These are phyloP conservation scores for Phytophthora capsici DNA, from an alignment of 352 stramenopile species.

Conservation along the genomic window DNA sequence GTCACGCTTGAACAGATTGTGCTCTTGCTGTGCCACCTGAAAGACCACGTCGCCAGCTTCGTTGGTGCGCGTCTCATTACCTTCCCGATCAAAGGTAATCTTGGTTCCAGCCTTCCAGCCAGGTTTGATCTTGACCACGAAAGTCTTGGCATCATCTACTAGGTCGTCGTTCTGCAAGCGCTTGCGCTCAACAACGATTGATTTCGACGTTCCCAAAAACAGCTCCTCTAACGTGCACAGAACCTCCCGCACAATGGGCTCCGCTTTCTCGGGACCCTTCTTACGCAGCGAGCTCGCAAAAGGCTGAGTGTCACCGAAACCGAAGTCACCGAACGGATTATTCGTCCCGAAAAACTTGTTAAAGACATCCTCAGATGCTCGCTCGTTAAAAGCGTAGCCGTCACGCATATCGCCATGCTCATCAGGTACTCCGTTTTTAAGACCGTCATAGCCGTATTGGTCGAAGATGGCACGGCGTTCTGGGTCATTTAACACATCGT, in stretches of 20 bases:
- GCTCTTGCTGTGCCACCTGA: constrained; percentile 84
- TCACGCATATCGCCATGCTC: constrained; percentile 79
- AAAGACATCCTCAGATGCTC: constrained; percentile 92
- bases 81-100: constrained; percentile 95
- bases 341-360: constrained; percentile 92
- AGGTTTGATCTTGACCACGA: constrained; percentile 91
- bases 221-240: constrained; percentile 92
- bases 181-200: constrained; percentile 83
- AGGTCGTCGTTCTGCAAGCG: constrained; percentile 79
- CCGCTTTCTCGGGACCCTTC: constrained; percentile 70
- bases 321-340: constrained; percentile 93
- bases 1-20: constrained; percentile 91
- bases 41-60: constrained; percentile 96
- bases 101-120: constrained; percentile 95
- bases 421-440: constrained; percentile 90
- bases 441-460: constrained; percentile 93
- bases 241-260: constrained; percentile 75
- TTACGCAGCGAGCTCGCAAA: constrained; percentile 85
- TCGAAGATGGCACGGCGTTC: constrained; percentile 94
- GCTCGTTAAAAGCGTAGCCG: constrained; percentile 91
- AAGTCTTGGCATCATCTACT: constrained; percentile 81
- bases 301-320: constrained; percentile 86
- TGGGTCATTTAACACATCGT: constrained; percentile 94
- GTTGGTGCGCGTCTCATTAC: constrained; percentile 91
- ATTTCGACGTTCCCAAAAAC: constrained; percentile 91